A percentile compares a stretch with the other conserved stretches of the same genome.
phyloP scores from a whole-genome alignment of 192 early-diverging fungal species.

The Globomyces pollinis-pini region DNA sequence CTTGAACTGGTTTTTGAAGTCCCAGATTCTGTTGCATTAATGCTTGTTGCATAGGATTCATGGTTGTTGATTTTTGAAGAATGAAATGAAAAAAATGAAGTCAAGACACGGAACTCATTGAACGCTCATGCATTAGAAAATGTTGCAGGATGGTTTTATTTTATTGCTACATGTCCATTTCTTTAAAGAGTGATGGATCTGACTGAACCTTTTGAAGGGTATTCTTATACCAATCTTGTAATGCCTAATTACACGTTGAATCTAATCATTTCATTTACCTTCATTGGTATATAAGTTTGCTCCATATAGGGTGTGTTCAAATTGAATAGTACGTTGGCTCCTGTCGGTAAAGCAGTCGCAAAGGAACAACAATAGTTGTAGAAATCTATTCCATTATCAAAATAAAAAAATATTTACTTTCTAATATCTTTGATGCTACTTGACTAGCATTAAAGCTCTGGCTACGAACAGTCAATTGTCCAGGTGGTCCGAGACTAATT shows the following conservation, averaged over 20 bases:
- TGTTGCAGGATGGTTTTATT: too few relatives aligned
- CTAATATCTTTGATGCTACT: conserved; percentile 27
- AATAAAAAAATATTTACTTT: too few relatives aligned
- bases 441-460: conserved; percentile 43
- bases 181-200: conserved; percentile 40
- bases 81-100: too few relatives aligned
- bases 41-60: neutral
- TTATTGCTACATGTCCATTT: conserved; percentile 1
- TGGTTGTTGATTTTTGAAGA: too few relatives aligned
- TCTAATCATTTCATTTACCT: conserved; percentile 13
- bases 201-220: conserved; percentile 65
- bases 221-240: conserved; percentile 75
- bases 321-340: conserved; percentile 44
- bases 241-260: conserved; percentile 14
- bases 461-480: conserved; percentile 47
- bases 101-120: too few relatives aligned
- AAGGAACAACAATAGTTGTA: conserved; percentile 44
- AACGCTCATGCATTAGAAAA: too few relatives aligned
- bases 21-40: neutral
- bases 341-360: conserved; percentile 39
- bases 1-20: neutral
- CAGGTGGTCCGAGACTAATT: conserved; percentile 8
- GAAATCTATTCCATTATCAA: conserved; percentile 10
- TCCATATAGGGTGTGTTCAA: conserved; percentile 13
- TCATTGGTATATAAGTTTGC: conserved; percentile 34